Conservation (phyloP, 2,329 filamentous ascomycete genomes). For the Colletotrichum sansevieriae region DNA sequence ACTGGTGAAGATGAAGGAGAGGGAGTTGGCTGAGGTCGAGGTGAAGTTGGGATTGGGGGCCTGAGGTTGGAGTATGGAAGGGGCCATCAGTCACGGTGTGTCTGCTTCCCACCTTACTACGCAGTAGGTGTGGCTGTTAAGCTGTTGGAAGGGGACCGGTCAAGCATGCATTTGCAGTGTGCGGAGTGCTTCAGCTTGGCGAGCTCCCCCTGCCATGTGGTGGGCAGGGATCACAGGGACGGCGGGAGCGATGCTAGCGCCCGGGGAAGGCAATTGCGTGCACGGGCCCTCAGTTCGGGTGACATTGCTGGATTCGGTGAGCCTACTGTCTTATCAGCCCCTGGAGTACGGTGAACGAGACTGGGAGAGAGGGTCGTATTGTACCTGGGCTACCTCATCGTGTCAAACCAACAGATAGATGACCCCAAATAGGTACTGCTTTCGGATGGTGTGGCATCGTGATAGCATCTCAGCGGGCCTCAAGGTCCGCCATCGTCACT, state of each 20-base stretch:
- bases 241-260: constrained; percentile 22
- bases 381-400: too few relatives aligned
- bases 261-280: constrained; percentile 2
- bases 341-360: too few relatives aligned
- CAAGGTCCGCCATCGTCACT: too few relatives aligned
- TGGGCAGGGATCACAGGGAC: constrained; percentile 28
- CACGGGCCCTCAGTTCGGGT: constrained; percentile 34
- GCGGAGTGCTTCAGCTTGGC: constrained; percentile 18
- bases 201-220: constrained; percentile 27
- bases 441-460: too few relatives aligned
- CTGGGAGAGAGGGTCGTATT: too few relatives aligned
- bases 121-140: too few relatives aligned
- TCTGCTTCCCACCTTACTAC: constrained; percentile 12
- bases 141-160: too few relatives aligned
- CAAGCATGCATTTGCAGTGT: not conserved
- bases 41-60: constrained; percentile 14
- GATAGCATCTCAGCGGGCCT: too few relatives aligned
- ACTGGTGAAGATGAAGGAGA: not conserved
- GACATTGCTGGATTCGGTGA: constrained; percentile 1
- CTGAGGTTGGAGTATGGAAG: constrained; percentile 15
- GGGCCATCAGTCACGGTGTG: not conserved
- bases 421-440: too few relatives aligned
- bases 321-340: too few relatives aligned
- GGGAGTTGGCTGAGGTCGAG: constrained; percentile 1
- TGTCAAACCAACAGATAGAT: too few relatives aligned